phyloP scores from a whole-genome alignment of 768 basidiomycete genomes.

The Saitozyma sp. region DNA sequence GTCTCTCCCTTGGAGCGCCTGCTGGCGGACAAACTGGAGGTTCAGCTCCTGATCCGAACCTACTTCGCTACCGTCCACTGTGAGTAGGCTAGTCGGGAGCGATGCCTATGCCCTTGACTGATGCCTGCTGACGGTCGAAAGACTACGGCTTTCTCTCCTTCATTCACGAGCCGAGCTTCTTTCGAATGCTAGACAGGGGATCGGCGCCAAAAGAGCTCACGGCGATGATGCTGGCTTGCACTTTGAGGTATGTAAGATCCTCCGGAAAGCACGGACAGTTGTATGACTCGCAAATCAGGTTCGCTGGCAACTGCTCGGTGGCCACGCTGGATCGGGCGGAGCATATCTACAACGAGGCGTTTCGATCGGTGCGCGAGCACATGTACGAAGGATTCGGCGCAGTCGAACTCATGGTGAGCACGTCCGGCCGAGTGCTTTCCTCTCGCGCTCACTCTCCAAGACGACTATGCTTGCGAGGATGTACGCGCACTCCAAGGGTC shows the following conservation, averaged over 20 bases:
- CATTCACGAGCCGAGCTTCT: slow-evolving; percentile 24
- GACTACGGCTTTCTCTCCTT: slow-evolving; percentile 20
- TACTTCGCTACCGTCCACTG: slow-evolving; percentile 22
- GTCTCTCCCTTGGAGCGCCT: too few relatives aligned
- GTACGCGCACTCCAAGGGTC: slow-evolving; percentile 15
- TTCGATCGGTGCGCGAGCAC: not conserved
- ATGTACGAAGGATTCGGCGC: slow-evolving; percentile 16
- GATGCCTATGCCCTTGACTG: too few relatives aligned
- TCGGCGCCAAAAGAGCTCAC: slow-evolving; percentile 12
- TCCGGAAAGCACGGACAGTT: not conserved
- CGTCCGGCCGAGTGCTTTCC: too few relatives aligned
- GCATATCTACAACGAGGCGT: not conserved
- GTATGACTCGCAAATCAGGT: slow-evolving; percentile 1
- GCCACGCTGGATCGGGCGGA: not conserved
- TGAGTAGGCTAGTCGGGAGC: not conserved
- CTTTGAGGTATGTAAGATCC: slow-evolving; percentile 6
- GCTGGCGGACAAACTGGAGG: not conserved
- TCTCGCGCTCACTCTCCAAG: too few relatives aligned
- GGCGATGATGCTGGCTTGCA: slow-evolving; percentile 21
- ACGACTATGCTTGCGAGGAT: not conserved
- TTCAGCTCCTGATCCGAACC: slow-evolving; percentile 5
- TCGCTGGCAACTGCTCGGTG: slow-evolving; percentile 4
- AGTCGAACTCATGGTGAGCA: slow-evolving; percentile 23
- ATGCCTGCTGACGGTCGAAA: not conserved
- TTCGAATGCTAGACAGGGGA: slow-evolving; percentile 9